Evolutionary conservation across 1,284 basidiomycete genomes (phyloP), one percentile per base, ranked within the genome.

Genomic region (Calocybe gambosa): DNA sequence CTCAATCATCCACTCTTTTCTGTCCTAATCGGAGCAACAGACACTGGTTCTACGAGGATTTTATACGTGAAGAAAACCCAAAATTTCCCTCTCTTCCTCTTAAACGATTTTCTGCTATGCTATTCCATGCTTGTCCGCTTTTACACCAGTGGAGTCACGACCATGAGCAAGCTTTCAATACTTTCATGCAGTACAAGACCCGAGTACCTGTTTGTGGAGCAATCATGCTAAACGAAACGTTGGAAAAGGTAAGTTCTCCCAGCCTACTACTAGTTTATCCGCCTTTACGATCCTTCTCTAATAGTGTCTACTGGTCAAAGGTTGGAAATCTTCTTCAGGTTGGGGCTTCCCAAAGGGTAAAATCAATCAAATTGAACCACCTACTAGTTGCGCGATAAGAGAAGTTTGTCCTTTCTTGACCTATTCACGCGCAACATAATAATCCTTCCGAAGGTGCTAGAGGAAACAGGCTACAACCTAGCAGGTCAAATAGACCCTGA

Each of bases 1-100:
- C 35, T 44, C 16, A 19, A 8, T 31, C 46, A 28, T n/a, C 6
- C 46, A 6, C 18, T 19, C 15, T 42, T 50, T 53, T 42, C 42
- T 52, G n/a, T 58, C 15, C 45, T 37, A 13, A 45, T 37, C n/a
- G 43, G 26, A 46, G 7, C 47, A 3, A 21, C 62, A 96, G 93
- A 15, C 95, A 99, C 66, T 99, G 96, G 96, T 99, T 93, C 68
- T 99, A 99, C 63, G 95, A 99, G 70, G 96, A 99, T 67, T 99
- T 97, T 59, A 83, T 99, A 52, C 87, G 95, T 36, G 90, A 93
- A 62, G 77, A 88, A 62, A 92, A 96, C 56, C 85, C 88, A 1
- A 79, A 82, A 46, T 81, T 98, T 29, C 94, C 93, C 0, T 89
- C 93, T 0, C 74, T 92, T 50, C 80, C 83, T 18, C 80, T 99